Percentiles rank a stretch among this genome's conserved stretches.
Evolutionary conservation across 371 early-diverging fungal species (phyloP).

Genomic region (Cokeromyces recurvatus): DNA sequence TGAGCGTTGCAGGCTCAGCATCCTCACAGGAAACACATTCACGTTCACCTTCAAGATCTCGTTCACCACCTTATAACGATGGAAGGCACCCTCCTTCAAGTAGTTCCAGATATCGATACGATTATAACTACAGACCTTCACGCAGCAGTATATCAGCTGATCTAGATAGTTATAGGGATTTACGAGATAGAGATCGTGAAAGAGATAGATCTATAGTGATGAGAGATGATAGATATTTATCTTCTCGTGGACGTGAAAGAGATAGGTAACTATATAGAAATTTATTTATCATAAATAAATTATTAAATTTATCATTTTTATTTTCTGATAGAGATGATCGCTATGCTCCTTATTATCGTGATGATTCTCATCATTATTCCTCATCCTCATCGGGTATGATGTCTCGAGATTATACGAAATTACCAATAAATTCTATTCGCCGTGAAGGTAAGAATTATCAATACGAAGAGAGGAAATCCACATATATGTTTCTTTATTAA

Average conservation of each 20-base stretch:
- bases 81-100: slow-evolving; percentile 29
- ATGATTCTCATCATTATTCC: slow-evolving; percentile 36
- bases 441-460: slow-evolving; percentile 28
- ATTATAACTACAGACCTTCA: slow-evolving; percentile 27
- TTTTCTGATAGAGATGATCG: slow-evolving; percentile 27
- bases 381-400: slow-evolving; percentile 14
- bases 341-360: slow-evolving; percentile 45
- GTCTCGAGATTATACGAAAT: slow-evolving; percentile 34
- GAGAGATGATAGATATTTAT: slow-evolving; percentile 41
- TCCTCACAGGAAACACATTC: slow-evolving; percentile 47
- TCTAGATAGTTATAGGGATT: slow-evolving; percentile 43
- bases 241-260: slow-evolving; percentile 31
- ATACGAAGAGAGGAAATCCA: background rate
- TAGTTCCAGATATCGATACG: slow-evolving; percentile 37
- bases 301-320: background rate
- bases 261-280: slow-evolving; percentile 25
- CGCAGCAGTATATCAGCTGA: slow-evolving; percentile 36
- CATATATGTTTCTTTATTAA: background rate
- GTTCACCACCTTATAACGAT: slow-evolving; percentile 46
- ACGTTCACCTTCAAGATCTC: slow-evolving; percentile 43
- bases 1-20: slow-evolving; percentile 51
- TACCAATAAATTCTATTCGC: slow-evolving; percentile 21
- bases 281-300: no score
- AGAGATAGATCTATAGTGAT: slow-evolving; percentile 33
- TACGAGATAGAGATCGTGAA: slow-evolving; percentile 50